Conservation (phyloP, 2,329 filamentous ascomycete genomes). For the Fusarium siculi region DNA sequence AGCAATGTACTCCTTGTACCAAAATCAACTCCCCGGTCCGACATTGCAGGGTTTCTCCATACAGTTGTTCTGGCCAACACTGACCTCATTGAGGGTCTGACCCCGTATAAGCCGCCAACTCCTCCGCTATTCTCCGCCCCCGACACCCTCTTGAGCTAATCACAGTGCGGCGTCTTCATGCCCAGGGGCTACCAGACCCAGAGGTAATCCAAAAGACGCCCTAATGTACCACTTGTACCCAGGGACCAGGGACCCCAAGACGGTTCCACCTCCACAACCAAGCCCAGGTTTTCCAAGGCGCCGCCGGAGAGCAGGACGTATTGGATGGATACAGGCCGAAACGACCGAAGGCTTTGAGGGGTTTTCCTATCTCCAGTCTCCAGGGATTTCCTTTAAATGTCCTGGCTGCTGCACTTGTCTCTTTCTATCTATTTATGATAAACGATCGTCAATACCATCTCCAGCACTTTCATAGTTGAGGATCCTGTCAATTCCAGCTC, state of each 20-base stretch:
- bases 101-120: slow-evolving; percentile 39
- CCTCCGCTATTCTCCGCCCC: slow-evolving; percentile 35
- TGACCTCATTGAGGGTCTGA: slow-evolving; percentile 41
- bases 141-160: slow-evolving; percentile 9
- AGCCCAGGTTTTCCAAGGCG: slow-evolving; percentile 39
- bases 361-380: slow-evolving; percentile 39
- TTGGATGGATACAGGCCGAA: slow-evolving; percentile 33
- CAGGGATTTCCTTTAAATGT: slow-evolving; percentile 37
- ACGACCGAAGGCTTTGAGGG: slow-evolving; percentile 42
- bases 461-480: slow-evolving; percentile 1
- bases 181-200: slow-evolving; percentile 17
- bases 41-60: slow-evolving; percentile 43
- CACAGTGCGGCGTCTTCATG: not conserved
- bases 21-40: slow-evolving; percentile 14
- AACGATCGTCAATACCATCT: slow-evolving; percentile 17
- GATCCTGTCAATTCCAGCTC: slow-evolving; percentile 16
- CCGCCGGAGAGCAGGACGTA: slow-evolving; percentile 30
- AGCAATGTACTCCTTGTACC: slow-evolving; percentile 21
- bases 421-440: slow-evolving; percentile 19
- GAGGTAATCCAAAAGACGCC: slow-evolving; percentile 6
- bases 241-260: slow-evolving; percentile 14
- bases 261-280: slow-evolving; percentile 37
- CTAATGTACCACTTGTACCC: slow-evolving; percentile 30
- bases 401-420: slow-evolving; percentile 27
- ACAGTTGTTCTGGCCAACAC: slow-evolving; percentile 29